These are phyloP conservation scores for Raffaelea deltoideospora DNA, from an alignment of 2,329 filamentous ascomycete genomes.

Conservation along the genomic window DNA sequence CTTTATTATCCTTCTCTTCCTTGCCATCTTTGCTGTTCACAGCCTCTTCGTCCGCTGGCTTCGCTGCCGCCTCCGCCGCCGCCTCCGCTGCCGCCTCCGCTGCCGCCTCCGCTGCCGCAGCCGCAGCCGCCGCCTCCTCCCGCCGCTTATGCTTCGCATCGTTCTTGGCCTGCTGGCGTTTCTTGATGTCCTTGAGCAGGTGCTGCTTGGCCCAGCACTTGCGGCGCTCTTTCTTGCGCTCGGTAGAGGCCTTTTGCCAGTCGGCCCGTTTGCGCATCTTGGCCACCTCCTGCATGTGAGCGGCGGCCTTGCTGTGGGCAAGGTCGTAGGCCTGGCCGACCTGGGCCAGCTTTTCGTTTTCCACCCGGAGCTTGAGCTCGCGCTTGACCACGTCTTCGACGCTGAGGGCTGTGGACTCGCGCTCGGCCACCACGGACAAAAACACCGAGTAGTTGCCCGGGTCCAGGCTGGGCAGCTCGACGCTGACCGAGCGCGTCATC, in stretches of 20 bases:
- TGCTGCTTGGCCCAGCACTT: conserved; percentile 22
- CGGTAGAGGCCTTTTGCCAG: conserved; percentile 30
- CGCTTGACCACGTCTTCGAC: conserved; percentile 54
- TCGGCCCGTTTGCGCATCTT: conserved; percentile 31
- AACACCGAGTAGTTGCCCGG: conserved; percentile 62
- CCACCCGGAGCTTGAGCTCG: conserved; percentile 44
- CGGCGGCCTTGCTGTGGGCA: conserved; percentile 44
- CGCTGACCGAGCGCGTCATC: conserved; percentile 61
- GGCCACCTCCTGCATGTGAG: conserved; percentile 24
- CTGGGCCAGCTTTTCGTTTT: conserved; percentile 63
- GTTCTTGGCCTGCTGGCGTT: conserved; percentile 24
- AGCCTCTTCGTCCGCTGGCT: conserved; percentile 15
- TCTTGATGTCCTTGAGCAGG: conserved; percentile 21
- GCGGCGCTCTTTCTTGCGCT: conserved; percentile 26
- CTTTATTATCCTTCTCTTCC: conserved; percentile 11
- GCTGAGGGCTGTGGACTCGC: conserved; percentile 28
- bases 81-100: conserved; percentile 16
- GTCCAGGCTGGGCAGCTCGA: conserved; percentile 55
- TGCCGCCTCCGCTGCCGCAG: no score
- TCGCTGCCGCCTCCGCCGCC: no score
- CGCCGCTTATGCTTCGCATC: conserved; percentile 24
- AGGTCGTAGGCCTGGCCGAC: conserved; percentile 58
- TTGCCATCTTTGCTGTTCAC: conserved; percentile 8
- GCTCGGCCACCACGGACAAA: conserved; percentile 56
- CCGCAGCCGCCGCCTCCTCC: no score